These are phyloP conservation scores for Botrytis fabae DNA, from an alignment of 2,329 filamentous ascomycete genomes.

Conservation along the genomic window DNA sequence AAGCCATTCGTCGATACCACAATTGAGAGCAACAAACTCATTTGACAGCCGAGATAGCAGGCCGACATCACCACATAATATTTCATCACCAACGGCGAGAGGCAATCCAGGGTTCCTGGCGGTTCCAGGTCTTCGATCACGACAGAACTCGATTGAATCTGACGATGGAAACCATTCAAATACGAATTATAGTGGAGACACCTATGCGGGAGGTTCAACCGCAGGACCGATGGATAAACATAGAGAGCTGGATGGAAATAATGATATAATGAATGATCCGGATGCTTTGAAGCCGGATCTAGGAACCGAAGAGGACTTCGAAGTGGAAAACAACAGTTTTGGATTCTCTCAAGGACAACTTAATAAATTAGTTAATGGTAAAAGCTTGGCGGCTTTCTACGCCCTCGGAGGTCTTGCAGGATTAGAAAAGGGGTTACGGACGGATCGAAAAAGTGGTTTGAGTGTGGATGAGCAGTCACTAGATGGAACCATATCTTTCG, in stretches of 20 bases:
- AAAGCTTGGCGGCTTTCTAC: slow-evolving; percentile 72
- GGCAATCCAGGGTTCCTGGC: slow-evolving; percentile 57
- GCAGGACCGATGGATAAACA: slow-evolving; percentile 43
- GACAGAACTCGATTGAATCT: slow-evolving; percentile 65
- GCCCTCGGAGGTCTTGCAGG: slow-evolving; percentile 72
- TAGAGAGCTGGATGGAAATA: slow-evolving; percentile 43
- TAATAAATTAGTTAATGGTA: slow-evolving; percentile 77
- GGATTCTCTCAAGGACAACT: slow-evolving; percentile 72
- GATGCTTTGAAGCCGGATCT: slow-evolving; percentile 57
- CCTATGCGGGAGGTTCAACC: slow-evolving; percentile 46
- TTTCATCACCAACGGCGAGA: slow-evolving; percentile 61
- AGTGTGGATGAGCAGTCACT: slow-evolving; percentile 67
- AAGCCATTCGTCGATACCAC: slow-evolving; percentile 42
- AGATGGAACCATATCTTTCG: slow-evolving; percentile 66
- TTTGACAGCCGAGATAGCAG: slow-evolving; percentile 62
- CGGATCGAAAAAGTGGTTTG: slow-evolving; percentile 64
- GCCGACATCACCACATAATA: slow-evolving; percentile 66
- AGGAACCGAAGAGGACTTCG: slow-evolving; percentile 69
- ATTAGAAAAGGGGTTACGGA: slow-evolving; percentile 71
- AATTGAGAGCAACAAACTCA: slow-evolving; percentile 54
- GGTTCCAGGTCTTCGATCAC: slow-evolving; percentile 62
- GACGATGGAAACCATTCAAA: slow-evolving; percentile 53
- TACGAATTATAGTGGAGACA: slow-evolving; percentile 41
- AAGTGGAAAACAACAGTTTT: slow-evolving; percentile 67
- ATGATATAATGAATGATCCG: slow-evolving; percentile 55